These are phyloP conservation scores for Penicillium sclerotiorum DNA, from an alignment of 2,329 filamentous ascomycete genomes.

Conservation along the genomic window DNA sequence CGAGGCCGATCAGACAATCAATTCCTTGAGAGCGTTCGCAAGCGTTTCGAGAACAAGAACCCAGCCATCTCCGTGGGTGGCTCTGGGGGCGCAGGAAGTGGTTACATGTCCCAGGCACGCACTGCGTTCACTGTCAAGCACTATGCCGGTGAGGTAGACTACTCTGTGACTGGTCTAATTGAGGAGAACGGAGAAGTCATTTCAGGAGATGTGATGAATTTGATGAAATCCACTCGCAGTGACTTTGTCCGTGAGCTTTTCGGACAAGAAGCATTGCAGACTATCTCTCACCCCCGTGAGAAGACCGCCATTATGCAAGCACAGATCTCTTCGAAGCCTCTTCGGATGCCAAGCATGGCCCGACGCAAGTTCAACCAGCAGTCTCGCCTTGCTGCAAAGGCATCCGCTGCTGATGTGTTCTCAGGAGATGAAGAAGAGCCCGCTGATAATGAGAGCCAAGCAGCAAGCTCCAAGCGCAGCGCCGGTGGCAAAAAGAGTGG, in stretches of 20 bases:
- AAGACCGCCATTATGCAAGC: conserved; percentile 91
- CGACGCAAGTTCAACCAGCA: conserved; percentile 68
- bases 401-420: conserved; percentile 19
- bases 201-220: conserved; percentile 91
- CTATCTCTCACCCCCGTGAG: conserved; percentile 90
- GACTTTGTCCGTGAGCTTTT: conserved; percentile 88
- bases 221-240: conserved; percentile 85
- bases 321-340: conserved; percentile 91
- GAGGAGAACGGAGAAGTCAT: conserved; percentile 97
- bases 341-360: conserved; percentile 89
- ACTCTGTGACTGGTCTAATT: conserved; percentile 80
- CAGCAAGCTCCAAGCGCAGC: conserved; percentile 32
- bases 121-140: conserved; percentile 89
- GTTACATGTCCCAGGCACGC: conserved; percentile 77
- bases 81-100: conserved; percentile 79
- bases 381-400: conserved; percentile 41
- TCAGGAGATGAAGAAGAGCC: conserved; percentile 43
- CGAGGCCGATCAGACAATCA: conserved; percentile 87
- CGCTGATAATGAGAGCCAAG: conserved; percentile 41
- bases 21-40: conserved; percentile 84
- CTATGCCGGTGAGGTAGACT: conserved; percentile 95
- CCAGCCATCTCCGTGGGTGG: conserved; percentile 80
- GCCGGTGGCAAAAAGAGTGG: conserved; percentile 39
- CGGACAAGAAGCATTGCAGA: conserved; percentile 92
- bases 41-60: conserved; percentile 94